Conservation (phyloP, 495 filamentous ascomycete species). For the Aspergillus conjunctus region DNA sequence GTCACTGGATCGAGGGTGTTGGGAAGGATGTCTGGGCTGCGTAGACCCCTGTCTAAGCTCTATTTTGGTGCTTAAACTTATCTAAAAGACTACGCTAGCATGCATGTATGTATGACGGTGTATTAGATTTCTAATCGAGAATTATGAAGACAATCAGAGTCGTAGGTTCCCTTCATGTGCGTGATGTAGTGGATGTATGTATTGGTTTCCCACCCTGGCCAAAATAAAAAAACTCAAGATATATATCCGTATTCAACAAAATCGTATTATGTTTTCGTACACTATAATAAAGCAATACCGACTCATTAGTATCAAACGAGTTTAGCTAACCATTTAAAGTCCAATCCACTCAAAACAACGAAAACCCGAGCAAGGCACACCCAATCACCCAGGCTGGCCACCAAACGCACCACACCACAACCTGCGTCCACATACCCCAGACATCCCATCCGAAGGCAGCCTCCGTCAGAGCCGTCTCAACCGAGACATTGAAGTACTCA, state of each 20-base stretch:
- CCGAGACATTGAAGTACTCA: slow-evolving; percentile 48
- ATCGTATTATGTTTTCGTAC: too few species aligned
- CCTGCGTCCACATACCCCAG: slow-evolving; percentile 84
- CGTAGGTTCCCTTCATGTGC: neutral
- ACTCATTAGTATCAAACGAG: too few species aligned
- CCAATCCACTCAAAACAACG: slow-evolving; percentile 32
- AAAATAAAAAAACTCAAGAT: neutral
- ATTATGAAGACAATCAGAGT: slow-evolving; percentile 12
- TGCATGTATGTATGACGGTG: slow-evolving; percentile 25
- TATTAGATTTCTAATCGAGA: slow-evolving; percentile 26
- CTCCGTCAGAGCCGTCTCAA: slow-evolving; percentile 64
- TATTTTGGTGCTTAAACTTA: slow-evolving; percentile 22
- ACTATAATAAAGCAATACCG: too few species aligned
- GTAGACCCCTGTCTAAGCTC: slow-evolving; percentile 38
- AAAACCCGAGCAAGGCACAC: slow-evolving; percentile 50
- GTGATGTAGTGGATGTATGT: too few species aligned
- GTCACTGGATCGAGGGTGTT: slow-evolving; percentile 89
- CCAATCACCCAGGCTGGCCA: slow-evolving; percentile 93
- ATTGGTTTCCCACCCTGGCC: neutral
- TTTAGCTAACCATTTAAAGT: too few species aligned
- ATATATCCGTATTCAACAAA: too few species aligned
- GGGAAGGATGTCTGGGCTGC: slow-evolving; percentile 91
- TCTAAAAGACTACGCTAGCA: slow-evolving; percentile 30
- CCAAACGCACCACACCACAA: slow-evolving; percentile 97
- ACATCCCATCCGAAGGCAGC: slow-evolving; percentile 91